Conservation (phyloP, 2,329 filamentous ascomycete species). For the Diplocarpon mali region DNA sequence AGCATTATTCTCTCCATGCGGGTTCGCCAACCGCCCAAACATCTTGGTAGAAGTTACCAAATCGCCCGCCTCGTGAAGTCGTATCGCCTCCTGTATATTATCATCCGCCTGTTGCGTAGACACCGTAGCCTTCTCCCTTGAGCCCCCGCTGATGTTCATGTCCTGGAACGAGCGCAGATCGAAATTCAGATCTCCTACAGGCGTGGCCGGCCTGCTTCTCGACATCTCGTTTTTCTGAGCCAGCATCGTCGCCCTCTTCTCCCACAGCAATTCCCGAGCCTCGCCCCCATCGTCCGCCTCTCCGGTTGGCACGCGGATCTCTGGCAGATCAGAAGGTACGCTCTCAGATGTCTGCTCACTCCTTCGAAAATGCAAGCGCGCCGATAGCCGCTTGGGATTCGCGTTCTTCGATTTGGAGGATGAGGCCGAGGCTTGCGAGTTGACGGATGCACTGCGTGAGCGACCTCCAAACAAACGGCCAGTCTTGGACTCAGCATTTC, state of each 20-base stretch:
- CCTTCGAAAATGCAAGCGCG: constrained; percentile 57
- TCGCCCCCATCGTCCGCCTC: constrained; percentile 35
- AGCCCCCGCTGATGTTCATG: constrained; percentile 18
- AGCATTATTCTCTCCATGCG: constrained; percentile 77
- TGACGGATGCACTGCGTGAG: constrained; percentile 33
- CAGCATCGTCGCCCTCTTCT: constrained; percentile 83
- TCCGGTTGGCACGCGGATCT: constrained; percentile 45
- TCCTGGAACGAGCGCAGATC: constrained; percentile 14
- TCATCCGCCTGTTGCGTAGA: constrained; percentile 46
- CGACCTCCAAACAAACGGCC: constrained; percentile 27
- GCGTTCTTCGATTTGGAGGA: constrained; percentile 15
- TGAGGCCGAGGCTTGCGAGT: constrained; percentile 31
- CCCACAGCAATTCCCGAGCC: constrained; percentile 65
- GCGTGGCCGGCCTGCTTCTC: constrained; percentile 33
- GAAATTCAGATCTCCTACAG: constrained; percentile 18
- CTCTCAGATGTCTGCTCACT: constrained; percentile 53
- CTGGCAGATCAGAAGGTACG: constrained; percentile 70
- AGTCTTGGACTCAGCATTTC: constrained; percentile 21
- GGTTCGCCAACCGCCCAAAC: constrained; percentile 76
- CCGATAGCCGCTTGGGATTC: constrained; percentile 43
- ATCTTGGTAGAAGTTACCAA: constrained; percentile 70
- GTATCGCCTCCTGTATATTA: constrained; percentile 91
- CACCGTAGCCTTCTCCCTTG: constrained; percentile 25
- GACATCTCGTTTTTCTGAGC: constrained; percentile 48
- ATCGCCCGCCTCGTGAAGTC: constrained; percentile 76